Evolutionary conservation across 2,329 filamentous ascomycete genomes (phyloP), one percentile per base, ranked within the genome.

Genomic region (Dothideomycetes sp.): DNA sequence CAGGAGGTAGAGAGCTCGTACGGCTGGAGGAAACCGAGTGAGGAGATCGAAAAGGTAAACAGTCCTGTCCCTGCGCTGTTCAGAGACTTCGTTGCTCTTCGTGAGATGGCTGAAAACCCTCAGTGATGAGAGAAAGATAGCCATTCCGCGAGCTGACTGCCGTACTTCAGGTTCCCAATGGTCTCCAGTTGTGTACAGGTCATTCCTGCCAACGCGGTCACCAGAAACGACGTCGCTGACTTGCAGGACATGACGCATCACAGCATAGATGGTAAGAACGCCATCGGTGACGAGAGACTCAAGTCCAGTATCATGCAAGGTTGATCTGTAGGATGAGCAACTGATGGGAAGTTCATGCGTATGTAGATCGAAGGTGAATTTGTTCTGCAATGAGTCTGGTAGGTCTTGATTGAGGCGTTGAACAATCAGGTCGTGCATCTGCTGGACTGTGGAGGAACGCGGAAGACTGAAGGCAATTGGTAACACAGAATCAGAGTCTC

Each of bases 61-160:
- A 12, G 24, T 17, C 20, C 27, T 17, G 1, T 31, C 35, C 7
- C 18, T 30, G 18, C 31, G 35, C 5, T 24, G 13, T 13, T 31
- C 35, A 5, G n/a, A 0, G 1, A 62, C 33, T 6, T 51, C 51
- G 42, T 62, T 45, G 16, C 47, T 33, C 47, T 50, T 58, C 43
- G 49, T 46, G 20, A 44, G 38, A 18, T 35, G 48, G 25, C 41
- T 38, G 31, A 61, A 59, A 4, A 62, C 51, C 15, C 59, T 50
- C 17, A 62, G 45, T 3, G 57, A 54, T 8, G 60, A 60, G 2
- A 64, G 49, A 20, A 61, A 52, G 41, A 59, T 58, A 7, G 59
- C 55, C 4, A 55, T 50, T 16, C 57, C 60, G 22, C 60, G 57
- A 5, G 56, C 47, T 2, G 53, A 55, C 32, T 62, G 55, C 2